A percentile compares a stretch with the other conserved stretches of the same genome.
Conservation (phyloP, 2,329 filamentous ascomycete species). For the Microcyclospora tardicrescens region DNA sequence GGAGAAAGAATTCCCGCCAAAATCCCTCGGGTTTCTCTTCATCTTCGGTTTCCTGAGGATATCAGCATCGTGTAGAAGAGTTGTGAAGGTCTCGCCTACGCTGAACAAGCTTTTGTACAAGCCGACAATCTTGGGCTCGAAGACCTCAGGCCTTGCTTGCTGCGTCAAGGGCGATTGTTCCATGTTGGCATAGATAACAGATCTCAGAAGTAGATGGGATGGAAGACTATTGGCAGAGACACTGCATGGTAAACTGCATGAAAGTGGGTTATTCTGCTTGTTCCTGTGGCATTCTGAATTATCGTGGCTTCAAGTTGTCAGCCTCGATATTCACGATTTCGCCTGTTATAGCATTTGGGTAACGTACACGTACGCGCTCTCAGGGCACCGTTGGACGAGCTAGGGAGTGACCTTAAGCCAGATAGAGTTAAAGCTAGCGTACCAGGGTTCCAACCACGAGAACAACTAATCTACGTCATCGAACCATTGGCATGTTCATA, state of each 20-base stretch:
- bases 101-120: constrained; percentile 75
- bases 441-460: too few relatives aligned
- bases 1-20: constrained; percentile 90
- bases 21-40: constrained; percentile 73
- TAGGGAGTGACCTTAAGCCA: too few relatives aligned
- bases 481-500: too few relatives aligned
- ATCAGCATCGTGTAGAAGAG: constrained; percentile 4
- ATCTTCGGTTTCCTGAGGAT: constrained; percentile 45
- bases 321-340: too few relatives aligned
- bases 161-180: constrained; percentile 87
- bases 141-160: constrained; percentile 76
- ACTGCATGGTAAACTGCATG: not conserved
- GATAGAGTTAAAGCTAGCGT: too few relatives aligned
- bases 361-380: too few relatives aligned
- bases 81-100: constrained; percentile 24
- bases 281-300: constrained; percentile 2
- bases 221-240: not conserved
- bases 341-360: too few relatives aligned
- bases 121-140: constrained; percentile 86
- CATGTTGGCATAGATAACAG: constrained; percentile 38
- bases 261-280: not conserved
- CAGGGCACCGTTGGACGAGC: too few relatives aligned
- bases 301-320: too few relatives aligned
- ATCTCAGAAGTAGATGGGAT: not conserved
- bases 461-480: too few relatives aligned